These are phyloP conservation scores for Seminavis robusta DNA, from an alignment of 108 stramenopile genomes.

Conservation along the genomic window DNA sequence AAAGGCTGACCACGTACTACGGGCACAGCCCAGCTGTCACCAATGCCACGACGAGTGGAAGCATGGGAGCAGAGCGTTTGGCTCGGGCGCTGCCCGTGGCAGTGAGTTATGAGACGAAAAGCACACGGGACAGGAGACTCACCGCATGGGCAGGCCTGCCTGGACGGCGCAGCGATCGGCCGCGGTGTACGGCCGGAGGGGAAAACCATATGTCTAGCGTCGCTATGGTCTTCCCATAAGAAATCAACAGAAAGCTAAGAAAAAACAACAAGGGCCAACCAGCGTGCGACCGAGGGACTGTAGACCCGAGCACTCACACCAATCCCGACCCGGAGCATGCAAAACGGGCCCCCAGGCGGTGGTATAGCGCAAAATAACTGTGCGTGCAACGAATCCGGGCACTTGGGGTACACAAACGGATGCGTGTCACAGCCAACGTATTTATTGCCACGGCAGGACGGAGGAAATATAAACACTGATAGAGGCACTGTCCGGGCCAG, in stretches of 20 bases:
- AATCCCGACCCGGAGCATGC: slow-evolving; percentile 6
- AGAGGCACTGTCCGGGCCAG: no score
- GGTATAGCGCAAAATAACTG: not conserved
- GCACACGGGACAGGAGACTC: no score
- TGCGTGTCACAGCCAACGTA: slow-evolving; percentile 1
- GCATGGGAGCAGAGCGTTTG: no score
- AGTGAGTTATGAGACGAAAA: no score
- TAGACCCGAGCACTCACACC: slow-evolving; percentile 24
- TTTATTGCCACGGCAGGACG: not conserved
- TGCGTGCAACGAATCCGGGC: not conserved
- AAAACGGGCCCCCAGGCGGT: not conserved
- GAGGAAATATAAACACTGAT: no score
- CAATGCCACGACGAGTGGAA: no score
- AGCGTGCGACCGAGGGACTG: slow-evolving; percentile 6
- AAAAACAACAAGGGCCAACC: not conserved
- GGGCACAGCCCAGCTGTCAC: no score
- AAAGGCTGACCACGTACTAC: no score
- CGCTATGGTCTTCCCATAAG: not conserved
- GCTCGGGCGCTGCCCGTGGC: no score
- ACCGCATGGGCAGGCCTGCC: no score
- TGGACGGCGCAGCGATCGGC: slow-evolving; percentile 3
- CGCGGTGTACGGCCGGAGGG: slow-evolving; percentile 5
- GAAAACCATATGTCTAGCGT: not conserved
- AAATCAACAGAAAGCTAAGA: not conserved
- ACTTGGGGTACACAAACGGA: not conserved